Conservation (phyloP, 768 basidiomycete genomes). For the Paxillus rubicundulus region DNA sequence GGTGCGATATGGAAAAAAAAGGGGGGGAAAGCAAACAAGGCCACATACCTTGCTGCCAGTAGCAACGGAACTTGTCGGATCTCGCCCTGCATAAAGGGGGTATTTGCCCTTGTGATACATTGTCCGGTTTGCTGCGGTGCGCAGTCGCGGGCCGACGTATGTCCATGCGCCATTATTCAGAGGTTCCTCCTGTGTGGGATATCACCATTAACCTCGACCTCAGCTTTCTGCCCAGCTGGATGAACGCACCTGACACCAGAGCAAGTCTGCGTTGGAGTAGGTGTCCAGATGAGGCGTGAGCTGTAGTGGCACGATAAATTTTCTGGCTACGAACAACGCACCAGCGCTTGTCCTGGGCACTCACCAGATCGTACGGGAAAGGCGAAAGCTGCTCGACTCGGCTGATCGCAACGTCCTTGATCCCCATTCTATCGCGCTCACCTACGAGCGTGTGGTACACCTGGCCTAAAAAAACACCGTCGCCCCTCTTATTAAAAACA, state of each 20-base stretch:
- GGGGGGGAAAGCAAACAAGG: not conserved
- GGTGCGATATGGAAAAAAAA: slow-evolving; percentile 12
- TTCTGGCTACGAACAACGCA: not conserved
- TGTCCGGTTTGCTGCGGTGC: slow-evolving; percentile 83
- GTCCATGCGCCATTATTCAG: slow-evolving; percentile 95
- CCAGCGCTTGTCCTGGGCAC: slow-evolving; percentile 20
- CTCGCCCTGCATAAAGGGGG: slow-evolving; percentile 81
- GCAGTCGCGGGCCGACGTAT: slow-evolving; percentile 86
- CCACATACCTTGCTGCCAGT: slow-evolving; percentile 73
- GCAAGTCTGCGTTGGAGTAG: slow-evolving; percentile 86
- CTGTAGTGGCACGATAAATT: slow-evolving; percentile 35
- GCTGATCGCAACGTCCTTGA: slow-evolving; percentile 89
- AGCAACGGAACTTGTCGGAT: slow-evolving; percentile 81
- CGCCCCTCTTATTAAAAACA: not conserved
- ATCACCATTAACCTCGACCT: not conserved
- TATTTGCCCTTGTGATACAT: slow-evolving; percentile 85
- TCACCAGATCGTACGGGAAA: slow-evolving; percentile 87
- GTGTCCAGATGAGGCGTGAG: slow-evolving; percentile 87
- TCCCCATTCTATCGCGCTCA: slow-evolving; percentile 82
- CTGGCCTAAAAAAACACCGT: slow-evolving; percentile 56
- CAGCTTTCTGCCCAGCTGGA: not conserved
- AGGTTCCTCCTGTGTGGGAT: slow-evolving; percentile 69
- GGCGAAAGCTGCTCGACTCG: slow-evolving; percentile 90
- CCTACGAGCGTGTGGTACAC: slow-evolving; percentile 84
- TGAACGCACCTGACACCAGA: slow-evolving; percentile 73